Evolutionary conservation across 177 flowering plant genomes (phyloP).

Genomic region (Vitis hybrid): DNA sequence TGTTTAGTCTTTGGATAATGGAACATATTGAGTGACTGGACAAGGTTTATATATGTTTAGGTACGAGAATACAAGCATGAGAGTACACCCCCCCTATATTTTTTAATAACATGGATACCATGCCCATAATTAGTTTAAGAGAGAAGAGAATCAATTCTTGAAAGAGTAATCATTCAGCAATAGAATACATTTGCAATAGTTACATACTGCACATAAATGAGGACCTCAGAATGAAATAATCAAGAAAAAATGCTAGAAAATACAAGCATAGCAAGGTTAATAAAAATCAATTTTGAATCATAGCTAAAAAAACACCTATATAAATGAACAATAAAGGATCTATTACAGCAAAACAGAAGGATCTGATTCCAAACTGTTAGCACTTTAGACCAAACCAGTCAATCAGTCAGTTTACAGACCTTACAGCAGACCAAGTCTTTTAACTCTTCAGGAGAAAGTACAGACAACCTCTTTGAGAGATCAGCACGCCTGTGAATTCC

Average conservation of each 20-base stretch:
- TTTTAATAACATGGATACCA: background rate
- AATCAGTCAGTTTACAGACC: constrained; percentile 42
- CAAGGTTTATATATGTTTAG: background rate
- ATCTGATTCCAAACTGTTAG: background rate
- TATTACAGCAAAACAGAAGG: background rate
- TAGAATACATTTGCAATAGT: background rate
- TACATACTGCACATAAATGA: background rate
- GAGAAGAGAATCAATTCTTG: background rate
- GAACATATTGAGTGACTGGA: background rate
- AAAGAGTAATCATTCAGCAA: background rate
- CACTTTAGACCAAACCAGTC: background rate
- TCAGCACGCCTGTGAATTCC: constrained; percentile 82
- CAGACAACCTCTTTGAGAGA: constrained; percentile 85
- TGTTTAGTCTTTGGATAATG: background rate
- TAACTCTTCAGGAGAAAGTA: constrained; percentile 70
- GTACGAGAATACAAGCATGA: background rate
- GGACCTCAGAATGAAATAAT: background rate
- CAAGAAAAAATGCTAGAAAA: too few species aligned
- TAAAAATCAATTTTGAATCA: too few species aligned
- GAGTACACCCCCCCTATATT: background rate
- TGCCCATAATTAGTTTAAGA: background rate
- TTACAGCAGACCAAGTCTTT: constrained; percentile 81
- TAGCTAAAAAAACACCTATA: too few species aligned
- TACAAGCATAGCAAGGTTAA: too few species aligned
- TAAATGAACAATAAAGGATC: background rate